phyloP scores from a whole-genome alignment of 2,329 filamentous ascomycete species.

The Didymella arachidicola region DNA sequence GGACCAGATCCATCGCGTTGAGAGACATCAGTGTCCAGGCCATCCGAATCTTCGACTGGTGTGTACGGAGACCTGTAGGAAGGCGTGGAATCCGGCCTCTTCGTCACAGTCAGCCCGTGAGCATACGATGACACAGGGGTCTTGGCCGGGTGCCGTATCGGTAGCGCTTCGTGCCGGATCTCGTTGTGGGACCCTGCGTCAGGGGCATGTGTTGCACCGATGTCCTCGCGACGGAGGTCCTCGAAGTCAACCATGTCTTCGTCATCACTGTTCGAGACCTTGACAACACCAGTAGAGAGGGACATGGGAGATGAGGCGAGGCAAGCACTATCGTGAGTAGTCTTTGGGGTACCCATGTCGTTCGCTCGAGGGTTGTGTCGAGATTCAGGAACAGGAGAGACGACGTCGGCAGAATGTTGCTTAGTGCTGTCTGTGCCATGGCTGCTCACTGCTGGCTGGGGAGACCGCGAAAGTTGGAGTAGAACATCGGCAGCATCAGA shows the following conservation, averaged over 20 bases:
- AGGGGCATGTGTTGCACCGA: neutral
- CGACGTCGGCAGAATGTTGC: neutral
- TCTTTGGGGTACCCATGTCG: neutral
- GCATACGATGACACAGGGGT: neutral
- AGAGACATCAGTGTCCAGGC: neutral
- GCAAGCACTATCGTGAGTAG: neutral
- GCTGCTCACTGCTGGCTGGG: neutral
- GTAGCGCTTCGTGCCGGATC: too few species aligned
- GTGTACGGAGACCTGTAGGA: neutral
- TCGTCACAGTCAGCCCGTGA: too few species aligned
- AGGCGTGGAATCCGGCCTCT: neutral
- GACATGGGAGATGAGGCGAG: neutral
- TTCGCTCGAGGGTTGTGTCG: neutral
- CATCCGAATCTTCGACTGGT: neutral
- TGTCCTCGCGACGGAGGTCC: neutral
- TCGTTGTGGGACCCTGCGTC: too few species aligned
- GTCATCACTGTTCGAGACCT: constrained; percentile 13
- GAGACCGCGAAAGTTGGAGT: constrained; percentile 2
- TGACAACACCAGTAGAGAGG: neutral
- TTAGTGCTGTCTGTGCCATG: too few species aligned
- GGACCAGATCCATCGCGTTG: neutral
- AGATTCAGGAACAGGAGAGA: neutral
- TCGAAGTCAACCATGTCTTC: neutral
- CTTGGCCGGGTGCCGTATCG: neutral
- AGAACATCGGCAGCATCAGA: constrained; percentile 1